phyloP scores from a whole-genome alignment of 192 early-diverging fungal genomes.

The Dissophora globulifera region DNA sequence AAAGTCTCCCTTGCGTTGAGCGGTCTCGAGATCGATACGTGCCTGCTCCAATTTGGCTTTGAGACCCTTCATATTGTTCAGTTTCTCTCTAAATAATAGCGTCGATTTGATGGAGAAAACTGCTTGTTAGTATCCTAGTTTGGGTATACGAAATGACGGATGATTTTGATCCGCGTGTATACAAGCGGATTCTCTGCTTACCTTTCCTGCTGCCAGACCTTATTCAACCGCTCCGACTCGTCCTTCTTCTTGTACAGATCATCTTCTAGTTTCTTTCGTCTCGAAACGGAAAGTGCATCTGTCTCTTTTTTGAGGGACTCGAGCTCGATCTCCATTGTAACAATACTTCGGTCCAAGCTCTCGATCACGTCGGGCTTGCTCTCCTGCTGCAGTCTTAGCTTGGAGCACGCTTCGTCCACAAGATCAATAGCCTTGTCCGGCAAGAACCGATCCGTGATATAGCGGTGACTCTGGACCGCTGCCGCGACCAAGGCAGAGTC shows the following conservation, averaged over 20 bases:
- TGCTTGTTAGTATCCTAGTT: no score
- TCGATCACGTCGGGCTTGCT: slow-evolving; percentile 83
- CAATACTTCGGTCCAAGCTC: slow-evolving; percentile 75
- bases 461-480: slow-evolving; percentile 77
- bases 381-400: slow-evolving; percentile 80
- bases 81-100: slow-evolving; percentile 65
- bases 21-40: slow-evolving; percentile 77
- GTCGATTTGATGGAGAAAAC: no score
- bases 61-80: slow-evolving; percentile 73
- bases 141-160: no score
- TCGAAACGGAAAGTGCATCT: slow-evolving; percentile 73
- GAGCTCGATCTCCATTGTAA: slow-evolving; percentile 83
- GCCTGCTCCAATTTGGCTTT: slow-evolving; percentile 79
- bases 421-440: slow-evolving; percentile 89
- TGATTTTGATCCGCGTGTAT: no score
- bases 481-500: slow-evolving; percentile 79
- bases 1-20: slow-evolving; percentile 80
- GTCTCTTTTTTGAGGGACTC: slow-evolving; percentile 84
- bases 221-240: slow-evolving; percentile 66
- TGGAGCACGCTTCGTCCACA: slow-evolving; percentile 84
- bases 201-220: slow-evolving; percentile 76
- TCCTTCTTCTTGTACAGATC: slow-evolving; percentile 68
- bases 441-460: slow-evolving; percentile 75
- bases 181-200: no score
- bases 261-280: slow-evolving; percentile 67